phyloP scores from a whole-genome alignment of 1,139 yeast species.

The Chernovozyma aurita region DNA sequence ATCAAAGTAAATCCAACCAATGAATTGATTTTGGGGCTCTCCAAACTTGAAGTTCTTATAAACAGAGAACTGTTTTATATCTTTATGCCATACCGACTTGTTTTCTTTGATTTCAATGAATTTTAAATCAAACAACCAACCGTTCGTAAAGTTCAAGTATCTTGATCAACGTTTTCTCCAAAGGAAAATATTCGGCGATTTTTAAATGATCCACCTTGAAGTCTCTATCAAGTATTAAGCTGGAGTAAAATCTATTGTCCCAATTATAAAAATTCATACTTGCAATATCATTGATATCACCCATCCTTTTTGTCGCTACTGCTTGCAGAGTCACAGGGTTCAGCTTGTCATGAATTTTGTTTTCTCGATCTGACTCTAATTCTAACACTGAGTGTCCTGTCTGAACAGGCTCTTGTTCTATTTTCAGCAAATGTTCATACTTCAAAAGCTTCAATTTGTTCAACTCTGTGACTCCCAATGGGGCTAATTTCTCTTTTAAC shows the following conservation, averaged over 20 bases:
- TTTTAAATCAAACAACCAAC: slow-evolving; percentile 58
- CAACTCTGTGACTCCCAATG: slow-evolving; percentile 56
- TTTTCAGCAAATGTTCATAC: slow-evolving; percentile 42
- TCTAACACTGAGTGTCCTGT: slow-evolving; percentile 4
- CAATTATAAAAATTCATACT: slow-evolving; percentile 49
- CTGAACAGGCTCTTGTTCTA: slow-evolving; percentile 37
- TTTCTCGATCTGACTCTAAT: neutral
- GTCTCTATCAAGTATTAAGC: slow-evolving; percentile 58
- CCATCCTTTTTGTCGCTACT: no score
- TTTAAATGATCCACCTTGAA: slow-evolving; percentile 68
- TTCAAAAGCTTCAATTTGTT: slow-evolving; percentile 48
- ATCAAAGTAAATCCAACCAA: slow-evolving; percentile 78
- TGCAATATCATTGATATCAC: neutral
- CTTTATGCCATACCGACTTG: slow-evolving; percentile 60
- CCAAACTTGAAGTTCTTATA: slow-evolving; percentile 53
- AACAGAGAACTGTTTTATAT: slow-evolving; percentile 70
- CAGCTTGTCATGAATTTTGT: no score
- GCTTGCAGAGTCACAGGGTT: no score
- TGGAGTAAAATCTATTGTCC: slow-evolving; percentile 69
- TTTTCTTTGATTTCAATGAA: slow-evolving; percentile 49
- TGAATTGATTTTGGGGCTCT: slow-evolving; percentile 46
- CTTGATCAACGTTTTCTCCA: slow-evolving; percentile 58
- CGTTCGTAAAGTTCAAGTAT: slow-evolving; percentile 71
- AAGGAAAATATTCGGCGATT: slow-evolving; percentile 75
- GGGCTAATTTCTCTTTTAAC: slow-evolving; percentile 51